Percentiles rank a stretch among this genome's conserved stretches.
These are phyloP conservation scores for Tuctoria greenei DNA, from an alignment of 176 grass and related monocot genomes.

Conservation along the genomic window DNA sequence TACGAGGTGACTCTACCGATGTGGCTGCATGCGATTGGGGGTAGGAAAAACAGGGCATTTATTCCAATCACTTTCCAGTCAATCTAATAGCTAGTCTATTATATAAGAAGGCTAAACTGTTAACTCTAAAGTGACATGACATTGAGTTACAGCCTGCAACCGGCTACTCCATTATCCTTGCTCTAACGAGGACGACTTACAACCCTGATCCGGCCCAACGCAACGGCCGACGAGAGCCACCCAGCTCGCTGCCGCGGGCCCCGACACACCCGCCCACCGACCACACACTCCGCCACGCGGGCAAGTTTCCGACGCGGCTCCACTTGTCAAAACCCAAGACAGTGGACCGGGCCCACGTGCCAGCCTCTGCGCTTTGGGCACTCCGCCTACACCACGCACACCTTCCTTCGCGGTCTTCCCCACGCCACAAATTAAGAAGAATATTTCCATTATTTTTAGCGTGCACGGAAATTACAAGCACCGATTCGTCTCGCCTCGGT, in stretches of 20 bases:
- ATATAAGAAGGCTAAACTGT: too few relatives aligned
- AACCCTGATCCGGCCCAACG: too few relatives aligned
- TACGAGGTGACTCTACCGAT: too few relatives aligned
- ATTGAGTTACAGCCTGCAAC: too few relatives aligned
- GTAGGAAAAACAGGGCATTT: too few relatives aligned
- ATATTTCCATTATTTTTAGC: neutral
- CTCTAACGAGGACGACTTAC: too few relatives aligned
- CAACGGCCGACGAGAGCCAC: neutral
- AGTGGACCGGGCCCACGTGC: neutral
- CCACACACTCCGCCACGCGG: slow-evolving; percentile 11
- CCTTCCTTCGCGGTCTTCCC: slow-evolving; percentile 15
- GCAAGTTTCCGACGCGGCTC: neutral
- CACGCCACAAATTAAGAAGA: neutral
- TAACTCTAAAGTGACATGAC: too few relatives aligned
- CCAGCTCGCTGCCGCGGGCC: neutral
- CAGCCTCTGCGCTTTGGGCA: slow-evolving; percentile 39
- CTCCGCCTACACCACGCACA: slow-evolving; percentile 15
- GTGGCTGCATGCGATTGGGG: too few relatives aligned
- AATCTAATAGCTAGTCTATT: too few relatives aligned
- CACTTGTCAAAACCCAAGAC: neutral
- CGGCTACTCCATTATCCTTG: too few relatives aligned
- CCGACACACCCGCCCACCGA: neutral
- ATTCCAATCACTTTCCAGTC: too few relatives aligned
- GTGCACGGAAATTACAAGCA: slow-evolving; percentile 18
- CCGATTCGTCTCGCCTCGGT: neutral